Evolutionary conservation across 164 flowering plant genomes (phyloP).

Genomic region (Stephania yunnanensis): DNA sequence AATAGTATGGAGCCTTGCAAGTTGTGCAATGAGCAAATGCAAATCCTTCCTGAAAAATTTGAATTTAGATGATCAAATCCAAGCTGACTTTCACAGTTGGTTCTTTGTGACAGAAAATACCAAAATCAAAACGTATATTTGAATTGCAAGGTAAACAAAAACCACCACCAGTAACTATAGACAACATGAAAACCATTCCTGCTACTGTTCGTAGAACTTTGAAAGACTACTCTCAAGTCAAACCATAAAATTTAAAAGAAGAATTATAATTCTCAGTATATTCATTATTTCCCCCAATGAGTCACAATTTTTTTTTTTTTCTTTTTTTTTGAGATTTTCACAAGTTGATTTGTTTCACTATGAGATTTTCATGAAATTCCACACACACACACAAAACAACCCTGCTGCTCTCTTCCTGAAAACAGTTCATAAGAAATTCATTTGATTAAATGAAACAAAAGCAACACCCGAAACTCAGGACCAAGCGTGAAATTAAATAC

Average conservation of each 20-base stretch:
- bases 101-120: neutral
- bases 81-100: neutral
- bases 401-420: neutral
- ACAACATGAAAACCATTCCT: too few species aligned
- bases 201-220: too few species aligned
- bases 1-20: conserved; percentile 90
- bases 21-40: conserved; percentile 99
- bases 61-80: neutral
- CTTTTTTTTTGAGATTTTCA: too few species aligned
- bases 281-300: too few species aligned
- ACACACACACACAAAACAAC: neutral
- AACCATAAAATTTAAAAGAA: too few species aligned
- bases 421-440: neutral
- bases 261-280: too few species aligned
- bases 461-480: neutral
- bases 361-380: neutral
- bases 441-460: neutral
- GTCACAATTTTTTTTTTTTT: too few species aligned
- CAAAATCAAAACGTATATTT: neutral
- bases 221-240: neutral
- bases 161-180: neutral
- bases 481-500: neutral
- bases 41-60: conserved; percentile 90
- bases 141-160: neutral
- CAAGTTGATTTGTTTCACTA: too few species aligned